phyloP scores from a whole-genome alignment of 257 asterid genomes.

The Paraleonurus japonicus region DNA sequence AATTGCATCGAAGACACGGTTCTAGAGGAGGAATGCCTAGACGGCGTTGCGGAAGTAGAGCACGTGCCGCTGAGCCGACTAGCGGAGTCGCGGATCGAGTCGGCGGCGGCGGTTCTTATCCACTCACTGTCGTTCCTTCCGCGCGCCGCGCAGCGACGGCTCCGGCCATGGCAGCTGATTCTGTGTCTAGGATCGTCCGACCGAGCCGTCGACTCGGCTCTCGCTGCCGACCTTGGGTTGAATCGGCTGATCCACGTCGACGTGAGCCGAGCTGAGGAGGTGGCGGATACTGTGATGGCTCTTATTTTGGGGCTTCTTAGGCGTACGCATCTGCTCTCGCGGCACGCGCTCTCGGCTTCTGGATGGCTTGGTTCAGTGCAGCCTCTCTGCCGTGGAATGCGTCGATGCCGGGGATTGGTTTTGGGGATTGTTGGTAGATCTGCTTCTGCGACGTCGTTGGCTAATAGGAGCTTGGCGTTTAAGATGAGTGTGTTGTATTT shows the following conservation, averaged over 20 bases:
- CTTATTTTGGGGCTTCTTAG: slow-evolving; percentile 79
- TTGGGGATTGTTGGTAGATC: slow-evolving; percentile 96
- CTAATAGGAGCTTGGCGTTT: slow-evolving; percentile 88
- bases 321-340: slow-evolving; percentile 90
- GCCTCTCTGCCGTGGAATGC: slow-evolving; percentile 96
- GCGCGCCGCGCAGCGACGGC: slow-evolving; percentile 97
- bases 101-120: slow-evolving; percentile 82
- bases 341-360: slow-evolving; percentile 85
- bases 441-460: slow-evolving; percentile 88
- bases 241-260: slow-evolving; percentile 80
- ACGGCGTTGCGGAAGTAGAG: slow-evolving; percentile 69
- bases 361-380: slow-evolving; percentile 99
- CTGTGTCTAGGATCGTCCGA: slow-evolving; percentile 96
- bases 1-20: slow-evolving; percentile 82
- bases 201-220: slow-evolving; percentile 79
- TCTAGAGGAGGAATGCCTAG: slow-evolving; percentile 76
- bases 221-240: slow-evolving; percentile 82
- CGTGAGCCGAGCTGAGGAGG: slow-evolving; percentile 92
- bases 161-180: slow-evolving; percentile 91
- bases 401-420: slow-evolving; percentile 61
- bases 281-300: slow-evolving; percentile 99
- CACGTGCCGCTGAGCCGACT: slow-evolving; percentile 91
- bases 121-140: slow-evolving; percentile 97
- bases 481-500: slow-evolving; percentile 93
- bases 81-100: slow-evolving; percentile 83